phyloP scores from a whole-genome alignment of 1,139 yeast genomes.

The Lodderomyces orthopsilosis region DNA sequence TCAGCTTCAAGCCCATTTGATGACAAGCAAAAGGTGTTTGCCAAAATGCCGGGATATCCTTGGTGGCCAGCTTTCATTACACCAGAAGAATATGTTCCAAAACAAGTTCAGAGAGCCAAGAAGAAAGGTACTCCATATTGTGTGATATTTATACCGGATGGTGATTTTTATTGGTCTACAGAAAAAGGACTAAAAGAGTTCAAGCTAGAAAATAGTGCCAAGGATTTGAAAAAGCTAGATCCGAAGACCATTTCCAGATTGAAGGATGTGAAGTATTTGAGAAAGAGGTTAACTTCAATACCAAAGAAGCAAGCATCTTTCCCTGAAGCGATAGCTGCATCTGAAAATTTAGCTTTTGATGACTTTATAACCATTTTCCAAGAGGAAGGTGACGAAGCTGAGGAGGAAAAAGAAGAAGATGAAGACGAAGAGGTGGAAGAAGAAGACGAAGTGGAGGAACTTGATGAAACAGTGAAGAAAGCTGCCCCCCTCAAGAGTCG shows the following conservation, averaged over 20 bases:
- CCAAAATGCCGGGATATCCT: conserved; percentile 49
- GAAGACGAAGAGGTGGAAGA: conserved; percentile 24
- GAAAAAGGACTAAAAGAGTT: conserved; percentile 38
- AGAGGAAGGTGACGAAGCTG: conserved; percentile 26
- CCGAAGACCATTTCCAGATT: background rate
- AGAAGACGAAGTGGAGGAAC: conserved; percentile 7
- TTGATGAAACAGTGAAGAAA: background rate
- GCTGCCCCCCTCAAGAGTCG: background rate
- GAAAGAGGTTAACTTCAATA: conserved; percentile 13
- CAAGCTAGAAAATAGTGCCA: conserved; percentile 5
- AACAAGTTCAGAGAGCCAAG: conserved; percentile 35
- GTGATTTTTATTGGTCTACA: conserved; percentile 47
- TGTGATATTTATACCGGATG: conserved; percentile 49
- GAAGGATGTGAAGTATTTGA: conserved; percentile 5
- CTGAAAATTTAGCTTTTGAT: conserved; percentile 38
- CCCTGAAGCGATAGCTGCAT: conserved; percentile 38
- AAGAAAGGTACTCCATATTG: conserved; percentile 40
- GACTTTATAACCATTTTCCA: conserved; percentile 35
- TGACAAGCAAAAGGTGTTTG: conserved; percentile 30
- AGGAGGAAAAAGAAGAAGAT: conserved; percentile 29
- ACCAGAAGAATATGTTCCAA: conserved; percentile 41
- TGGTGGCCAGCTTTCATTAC: conserved; percentile 52
- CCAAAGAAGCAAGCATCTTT: conserved; percentile 16
- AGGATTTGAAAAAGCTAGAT: conserved; percentile 1
- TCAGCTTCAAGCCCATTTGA: background rate